Percentiles rank a stretch among this genome's conserved stretches.
These are phyloP conservation scores for Paraphysoderma sedebokerense DNA, from an alignment of 371 early-diverging fungal species.

Conservation along the genomic window DNA sequence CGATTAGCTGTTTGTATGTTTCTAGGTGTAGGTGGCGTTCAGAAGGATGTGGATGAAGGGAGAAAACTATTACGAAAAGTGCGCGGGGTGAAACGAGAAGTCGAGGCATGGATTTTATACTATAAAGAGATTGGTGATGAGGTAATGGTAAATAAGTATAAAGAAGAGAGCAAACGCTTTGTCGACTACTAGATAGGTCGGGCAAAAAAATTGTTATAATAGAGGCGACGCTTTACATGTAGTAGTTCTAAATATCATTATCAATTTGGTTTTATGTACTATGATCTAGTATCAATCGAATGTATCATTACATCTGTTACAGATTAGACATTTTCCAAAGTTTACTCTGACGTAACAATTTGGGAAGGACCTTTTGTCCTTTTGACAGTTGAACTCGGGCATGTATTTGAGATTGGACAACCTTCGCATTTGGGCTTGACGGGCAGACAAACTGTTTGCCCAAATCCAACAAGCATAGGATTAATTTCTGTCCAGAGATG, in stretches of 20 bases:
- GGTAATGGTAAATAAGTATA: not conserved
- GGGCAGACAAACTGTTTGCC: conserved; percentile 74
- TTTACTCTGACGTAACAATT: too few species aligned
- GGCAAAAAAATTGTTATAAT: too few species aligned
- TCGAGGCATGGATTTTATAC: not conserved
- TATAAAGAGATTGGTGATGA: not conserved
- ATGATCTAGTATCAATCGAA: too few species aligned
- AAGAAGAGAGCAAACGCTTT: too few species aligned
- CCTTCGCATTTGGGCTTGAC: conserved; percentile 58
- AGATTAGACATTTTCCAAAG: too few species aligned
- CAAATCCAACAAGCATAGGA: conserved; percentile 85
- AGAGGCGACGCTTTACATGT: too few species aligned
- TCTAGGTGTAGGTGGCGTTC: not conserved
- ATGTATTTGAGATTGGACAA: conserved; percentile 63
- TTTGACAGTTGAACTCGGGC: conserved; percentile 30
- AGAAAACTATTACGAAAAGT: not conserved
- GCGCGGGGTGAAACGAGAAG: not conserved
- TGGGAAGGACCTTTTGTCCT: too few species aligned
- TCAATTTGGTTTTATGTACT: too few species aligned
- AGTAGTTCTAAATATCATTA: too few species aligned
- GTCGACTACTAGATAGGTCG: too few species aligned
- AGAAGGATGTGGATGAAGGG: not conserved
- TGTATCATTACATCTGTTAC: too few species aligned
- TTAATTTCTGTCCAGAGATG: conserved; percentile 84
- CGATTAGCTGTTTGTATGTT: not conserved